Base-by-base conservation (phyloP, 2,329 filamentous ascomycete species). In the Clarireedia monteithiana region DNA sequence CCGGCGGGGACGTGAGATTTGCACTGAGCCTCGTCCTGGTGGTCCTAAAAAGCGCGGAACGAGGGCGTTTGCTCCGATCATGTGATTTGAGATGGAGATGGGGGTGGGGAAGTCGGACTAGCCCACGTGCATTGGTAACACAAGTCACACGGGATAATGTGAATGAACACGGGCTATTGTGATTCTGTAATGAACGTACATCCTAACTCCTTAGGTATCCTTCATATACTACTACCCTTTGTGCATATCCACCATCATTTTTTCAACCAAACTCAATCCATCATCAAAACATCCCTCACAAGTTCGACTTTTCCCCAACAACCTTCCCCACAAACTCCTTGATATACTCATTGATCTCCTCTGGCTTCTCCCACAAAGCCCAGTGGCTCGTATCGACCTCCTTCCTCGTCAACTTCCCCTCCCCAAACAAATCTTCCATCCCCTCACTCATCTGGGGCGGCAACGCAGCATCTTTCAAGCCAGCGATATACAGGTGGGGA, bases 331-430 rank as follows among this genome's bases (percentile, higher is more conserved):
- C 55, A 44, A 65, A 59, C 64, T 71, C 26, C 68, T 71, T 63
- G 76, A 75, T 2, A 75, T 84, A 74, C 50, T 68, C 69, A 70
- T 96, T 96, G 3, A 89, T 81, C 64, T 86, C 81, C 23, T 77
- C 80, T 0, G 86, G 78, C 60, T 80, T 81, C 75, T 96, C 82
- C 75, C 83, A 85, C 68, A 95, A 72, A 47, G 86, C 88, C 92
- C 92, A 97, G 72, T 97, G 94, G 17, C 78, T 75, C 0, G 86
- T 79, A 38, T 84, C 71, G 54, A 96, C 85, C 68, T 88, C 81
- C 7, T 73, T 77, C 58, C 78, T 76, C 6, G 81, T 86, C 66
- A 95, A 20, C 17, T 20, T 53, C 2, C 51, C 51, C 44, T 53
- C 51, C 12, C 23, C 34, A 58, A 92, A 82, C 60, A 75, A 73